A percentile compares a stretch with the other conserved stretches of the same genome.
Evolutionary conservation across 2,329 filamentous ascomycete species (phyloP).

Genomic region (Paraconiothyrium sp.): DNA sequence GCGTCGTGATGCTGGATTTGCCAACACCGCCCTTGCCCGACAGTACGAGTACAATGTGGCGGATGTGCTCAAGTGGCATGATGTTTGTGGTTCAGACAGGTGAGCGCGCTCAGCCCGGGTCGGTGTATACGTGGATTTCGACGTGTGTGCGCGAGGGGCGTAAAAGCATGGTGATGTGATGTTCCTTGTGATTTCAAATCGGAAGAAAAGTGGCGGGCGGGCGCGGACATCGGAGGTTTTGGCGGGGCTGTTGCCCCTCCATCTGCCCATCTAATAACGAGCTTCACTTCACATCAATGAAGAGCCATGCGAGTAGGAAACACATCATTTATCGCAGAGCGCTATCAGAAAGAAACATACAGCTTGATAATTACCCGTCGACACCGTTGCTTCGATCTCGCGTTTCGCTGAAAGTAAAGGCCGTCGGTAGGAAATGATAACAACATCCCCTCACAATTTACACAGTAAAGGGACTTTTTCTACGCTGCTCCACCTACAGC

Average conservation of each 20-base stretch:
- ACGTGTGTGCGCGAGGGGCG: background rate
- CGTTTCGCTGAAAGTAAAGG: background rate
- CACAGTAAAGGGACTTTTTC: background rate
- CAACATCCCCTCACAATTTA: background rate
- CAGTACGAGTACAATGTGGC: slow-evolving; percentile 82
- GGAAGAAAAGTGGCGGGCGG: slow-evolving; percentile 36
- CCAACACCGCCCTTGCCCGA: slow-evolving; percentile 98
- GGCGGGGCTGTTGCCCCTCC: slow-evolving; percentile 21
- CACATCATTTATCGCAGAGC: background rate
- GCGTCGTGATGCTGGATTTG: slow-evolving; percentile 97
- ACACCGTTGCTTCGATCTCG: background rate
- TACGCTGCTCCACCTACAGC: background rate
- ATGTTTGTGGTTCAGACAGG: slow-evolving; percentile 22
- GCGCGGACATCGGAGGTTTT: slow-evolving; percentile 34
- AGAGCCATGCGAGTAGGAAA: background rate
- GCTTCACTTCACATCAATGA: background rate
- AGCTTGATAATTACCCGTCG: background rate
- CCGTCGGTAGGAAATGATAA: background rate
- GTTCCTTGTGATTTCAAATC: slow-evolving; percentile 45
- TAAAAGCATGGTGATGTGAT: slow-evolving; percentile 30
- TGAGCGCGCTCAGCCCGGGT: slow-evolving; percentile 36
- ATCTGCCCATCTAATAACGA: background rate
- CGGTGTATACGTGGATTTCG: slow-evolving; percentile 1
- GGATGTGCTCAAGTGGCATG: slow-evolving; percentile 76
- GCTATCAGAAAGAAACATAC: background rate